phyloP scores from a whole-genome alignment of 2,329 filamentous ascomycete genomes.

The Metarhizium rileyi region DNA sequence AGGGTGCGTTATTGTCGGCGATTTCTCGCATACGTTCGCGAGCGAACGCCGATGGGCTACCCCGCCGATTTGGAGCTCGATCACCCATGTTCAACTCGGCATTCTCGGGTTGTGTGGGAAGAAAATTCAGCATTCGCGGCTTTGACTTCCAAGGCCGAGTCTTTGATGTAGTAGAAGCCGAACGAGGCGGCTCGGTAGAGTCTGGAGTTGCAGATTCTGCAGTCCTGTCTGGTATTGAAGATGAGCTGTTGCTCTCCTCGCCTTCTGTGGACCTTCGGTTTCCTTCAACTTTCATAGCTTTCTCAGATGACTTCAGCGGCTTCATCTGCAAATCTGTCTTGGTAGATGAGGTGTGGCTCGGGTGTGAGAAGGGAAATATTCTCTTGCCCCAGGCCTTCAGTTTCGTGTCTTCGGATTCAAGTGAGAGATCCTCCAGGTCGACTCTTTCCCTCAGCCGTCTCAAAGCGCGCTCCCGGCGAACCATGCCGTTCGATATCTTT shows the following conservation, averaged over 20 bases:
- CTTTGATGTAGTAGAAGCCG: conserved; percentile 12
- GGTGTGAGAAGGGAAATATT: conserved; percentile 20
- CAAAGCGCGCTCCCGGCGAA: conserved; percentile 66
- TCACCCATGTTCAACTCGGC: conserved; percentile 19
- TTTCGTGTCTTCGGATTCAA: conserved; percentile 24
- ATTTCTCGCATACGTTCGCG: conserved; percentile 34
- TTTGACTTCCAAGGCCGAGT: conserved; percentile 17
- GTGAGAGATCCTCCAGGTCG: conserved; percentile 28
- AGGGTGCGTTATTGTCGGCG: conserved; percentile 31
- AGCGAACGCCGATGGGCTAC: conserved; percentile 34
- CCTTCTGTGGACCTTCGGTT: conserved; percentile 1
- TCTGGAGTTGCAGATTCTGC: conserved; percentile 9
- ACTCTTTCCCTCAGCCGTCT: conserved; percentile 48
- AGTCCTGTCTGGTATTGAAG: neutral
- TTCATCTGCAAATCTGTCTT: conserved; percentile 18
- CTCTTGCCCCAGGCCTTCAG: conserved; percentile 26
- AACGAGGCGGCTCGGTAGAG: conserved; percentile 7
- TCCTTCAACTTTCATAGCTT: neutral
- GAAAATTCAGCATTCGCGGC: conserved; percentile 21
- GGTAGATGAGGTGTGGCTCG: conserved; percentile 8
- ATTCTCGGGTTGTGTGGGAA: conserved; percentile 29
- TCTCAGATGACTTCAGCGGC: conserved; percentile 9
- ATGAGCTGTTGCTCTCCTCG: neutral
- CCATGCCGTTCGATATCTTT: conserved; percentile 75
- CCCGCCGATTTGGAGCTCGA: conserved; percentile 21